Evolutionary conservation across 495 filamentous ascomycete species (phyloP).

Genomic region (Beverwykella pulmonaria): DNA sequence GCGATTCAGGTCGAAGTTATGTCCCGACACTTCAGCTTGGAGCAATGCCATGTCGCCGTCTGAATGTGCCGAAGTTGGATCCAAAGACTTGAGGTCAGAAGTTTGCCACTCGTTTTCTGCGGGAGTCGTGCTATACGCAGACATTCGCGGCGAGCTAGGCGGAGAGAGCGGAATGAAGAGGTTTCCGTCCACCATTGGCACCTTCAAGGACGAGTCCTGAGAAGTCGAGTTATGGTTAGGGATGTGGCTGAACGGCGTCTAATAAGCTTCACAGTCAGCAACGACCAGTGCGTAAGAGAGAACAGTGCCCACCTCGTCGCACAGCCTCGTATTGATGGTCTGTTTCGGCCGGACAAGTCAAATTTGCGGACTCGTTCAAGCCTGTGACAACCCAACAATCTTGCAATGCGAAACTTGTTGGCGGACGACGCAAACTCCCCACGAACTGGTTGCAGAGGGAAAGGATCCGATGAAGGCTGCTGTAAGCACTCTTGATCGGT

Average conservation of each 20-base stretch:
- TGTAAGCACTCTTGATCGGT: constrained; percentile 29
- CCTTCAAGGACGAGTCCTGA: constrained; percentile 25
- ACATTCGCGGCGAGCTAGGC: constrained; percentile 40
- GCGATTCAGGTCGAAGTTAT: constrained; percentile 37
- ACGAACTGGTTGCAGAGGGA: constrained; percentile 28
- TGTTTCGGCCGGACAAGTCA: constrained; percentile 8
- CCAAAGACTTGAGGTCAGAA: constrained; percentile 38
- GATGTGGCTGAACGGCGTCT: constrained; percentile 35
- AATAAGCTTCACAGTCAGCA: constrained; percentile 38
- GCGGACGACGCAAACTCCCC: constrained; percentile 12
- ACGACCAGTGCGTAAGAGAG: constrained; percentile 10
- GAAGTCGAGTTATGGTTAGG: constrained; percentile 25
- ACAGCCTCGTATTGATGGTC: constrained; percentile 14
- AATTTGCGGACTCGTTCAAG: constrained; percentile 12
- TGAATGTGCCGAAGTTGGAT: constrained; percentile 28
- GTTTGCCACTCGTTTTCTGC: constrained; percentile 41
- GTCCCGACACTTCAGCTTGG: constrained; percentile 35
- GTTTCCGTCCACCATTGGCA: constrained; percentile 44
- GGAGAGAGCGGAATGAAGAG: constrained; percentile 43
- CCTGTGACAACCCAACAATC: constrained; percentile 16
- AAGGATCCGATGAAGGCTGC: constrained; percentile 34
- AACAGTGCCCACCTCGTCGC: constrained; percentile 24
- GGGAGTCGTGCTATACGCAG: constrained; percentile 38
- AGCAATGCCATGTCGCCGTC: constrained; percentile 40
- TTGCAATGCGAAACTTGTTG: constrained; percentile 6